Conservation (phyloP, 805 yeast species). For the Candida arabinofermentans region DNA sequence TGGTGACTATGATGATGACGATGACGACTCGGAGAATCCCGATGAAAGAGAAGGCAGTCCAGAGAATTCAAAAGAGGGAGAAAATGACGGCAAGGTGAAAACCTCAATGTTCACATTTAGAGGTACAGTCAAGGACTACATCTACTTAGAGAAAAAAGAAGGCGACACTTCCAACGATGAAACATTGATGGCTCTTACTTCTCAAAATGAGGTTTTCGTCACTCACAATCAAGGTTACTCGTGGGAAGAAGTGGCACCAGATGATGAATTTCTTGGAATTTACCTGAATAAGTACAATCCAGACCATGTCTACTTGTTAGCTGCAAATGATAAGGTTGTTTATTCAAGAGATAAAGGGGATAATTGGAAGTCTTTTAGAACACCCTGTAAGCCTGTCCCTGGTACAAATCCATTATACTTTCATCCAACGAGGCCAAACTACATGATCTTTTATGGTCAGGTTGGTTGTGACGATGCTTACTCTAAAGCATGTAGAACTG, state of each 20-base stretch:
- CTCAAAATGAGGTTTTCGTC: constrained; percentile 50
- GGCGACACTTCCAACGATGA: constrained; percentile 46
- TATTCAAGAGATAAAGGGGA: constrained; percentile 66
- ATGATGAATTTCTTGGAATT: constrained; percentile 47
- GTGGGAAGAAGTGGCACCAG: constrained; percentile 45
- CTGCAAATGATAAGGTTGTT: constrained; percentile 47
- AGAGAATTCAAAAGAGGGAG: constrained; percentile 31
- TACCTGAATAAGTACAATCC: constrained; percentile 51
- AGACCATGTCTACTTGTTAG: constrained; percentile 50
- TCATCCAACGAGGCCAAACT: constrained; percentile 55
- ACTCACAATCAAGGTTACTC: constrained; percentile 67
- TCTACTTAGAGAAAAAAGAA: constrained; percentile 53
- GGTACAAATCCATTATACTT: constrained; percentile 48
- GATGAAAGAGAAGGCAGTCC: constrained; percentile 34
- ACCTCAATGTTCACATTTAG: constrained; percentile 45
- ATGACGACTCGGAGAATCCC: constrained; percentile 22
- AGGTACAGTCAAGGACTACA: constrained; percentile 52
- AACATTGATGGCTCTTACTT: constrained; percentile 59
- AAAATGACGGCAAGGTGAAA: constrained; percentile 37
- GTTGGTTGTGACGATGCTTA: constrained; percentile 49
- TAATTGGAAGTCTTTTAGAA: constrained; percentile 46
- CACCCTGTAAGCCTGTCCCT: constrained; percentile 50
- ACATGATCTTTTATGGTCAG: constrained; percentile 67
- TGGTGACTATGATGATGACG: constrained; percentile 8
- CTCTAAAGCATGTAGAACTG: constrained; percentile 47